A percentile compares a stretch with the other conserved stretches of the same genome.
Conservation (phyloP, 176 grass and related monocot species). For the Triticum monococcum region DNA sequence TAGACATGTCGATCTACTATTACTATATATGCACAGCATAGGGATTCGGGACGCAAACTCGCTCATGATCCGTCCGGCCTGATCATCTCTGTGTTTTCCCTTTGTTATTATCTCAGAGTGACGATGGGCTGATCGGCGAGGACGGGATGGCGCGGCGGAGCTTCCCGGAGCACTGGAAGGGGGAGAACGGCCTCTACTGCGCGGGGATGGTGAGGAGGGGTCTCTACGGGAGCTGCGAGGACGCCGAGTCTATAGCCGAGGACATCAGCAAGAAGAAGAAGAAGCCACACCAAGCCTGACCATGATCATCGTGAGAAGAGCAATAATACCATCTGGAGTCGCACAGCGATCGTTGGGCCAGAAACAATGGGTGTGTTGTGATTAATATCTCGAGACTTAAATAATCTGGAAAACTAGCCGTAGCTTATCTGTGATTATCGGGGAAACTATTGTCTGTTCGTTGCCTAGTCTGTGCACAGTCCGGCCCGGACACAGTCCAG, state of each 20-base stretch:
- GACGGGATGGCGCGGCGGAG: constrained; percentile 49
- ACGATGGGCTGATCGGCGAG: constrained; percentile 39
- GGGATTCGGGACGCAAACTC: background rate
- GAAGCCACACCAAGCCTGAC: background rate
- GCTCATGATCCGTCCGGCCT: background rate
- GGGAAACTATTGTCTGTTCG: background rate
- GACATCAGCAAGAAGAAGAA: constrained; percentile 40
- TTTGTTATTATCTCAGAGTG: constrained; percentile 14
- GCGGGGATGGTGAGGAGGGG: constrained; percentile 52
- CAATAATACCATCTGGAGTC: background rate
- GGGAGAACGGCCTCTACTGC: constrained; percentile 49
- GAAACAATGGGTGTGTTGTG: background rate
- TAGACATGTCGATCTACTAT: background rate
- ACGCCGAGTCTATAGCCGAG: constrained; percentile 44
- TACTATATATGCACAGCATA: too few species aligned
- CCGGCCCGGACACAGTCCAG: background rate
- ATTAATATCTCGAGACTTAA: background rate
- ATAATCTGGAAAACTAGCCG: background rate
- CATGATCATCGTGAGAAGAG: background rate
- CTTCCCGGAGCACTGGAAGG: constrained; percentile 55
- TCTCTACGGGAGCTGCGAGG: constrained; percentile 53
- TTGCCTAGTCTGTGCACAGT: background rate
- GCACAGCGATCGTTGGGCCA: background rate
- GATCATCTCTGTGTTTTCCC: background rate
- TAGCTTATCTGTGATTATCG: background rate